Evolutionary conservation across 164 flowering plant species (phyloP).

Genomic region (Berberis thunbergii): DNA sequence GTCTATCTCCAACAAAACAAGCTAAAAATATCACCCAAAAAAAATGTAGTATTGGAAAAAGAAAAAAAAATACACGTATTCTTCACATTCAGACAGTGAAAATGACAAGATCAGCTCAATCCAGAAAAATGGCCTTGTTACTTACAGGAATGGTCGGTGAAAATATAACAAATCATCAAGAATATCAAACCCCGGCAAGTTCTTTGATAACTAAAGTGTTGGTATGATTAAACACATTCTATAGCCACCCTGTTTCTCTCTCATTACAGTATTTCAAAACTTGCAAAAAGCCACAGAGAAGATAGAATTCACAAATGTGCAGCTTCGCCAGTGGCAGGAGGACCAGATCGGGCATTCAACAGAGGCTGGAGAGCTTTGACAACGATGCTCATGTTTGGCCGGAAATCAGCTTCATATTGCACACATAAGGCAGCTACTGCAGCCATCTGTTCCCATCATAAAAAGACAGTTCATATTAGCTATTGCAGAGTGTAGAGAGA

Average conservation of each 20-base stretch:
- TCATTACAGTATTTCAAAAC: neutral
- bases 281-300: neutral
- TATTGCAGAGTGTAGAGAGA: too few species aligned
- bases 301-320: conserved; percentile 24
- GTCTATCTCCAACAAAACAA: too few species aligned
- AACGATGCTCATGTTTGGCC: conserved; percentile 91
- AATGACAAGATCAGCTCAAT: too few species aligned
- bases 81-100: too few species aligned
- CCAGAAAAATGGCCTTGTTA: too few species aligned
- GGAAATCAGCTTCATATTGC: conserved; percentile 82
- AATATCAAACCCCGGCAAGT: neutral
- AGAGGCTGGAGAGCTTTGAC: conserved; percentile 81
- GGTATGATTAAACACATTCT: neutral
- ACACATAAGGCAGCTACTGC: conserved; percentile 88
- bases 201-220: neutral
- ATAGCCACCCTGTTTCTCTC: neutral
- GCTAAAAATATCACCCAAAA: too few species aligned
- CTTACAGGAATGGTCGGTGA: too few species aligned
- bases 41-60: too few species aligned
- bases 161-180: neutral
- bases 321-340: conserved; percentile 41
- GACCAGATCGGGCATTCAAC: conserved; percentile 50
- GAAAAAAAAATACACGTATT: too few species aligned
- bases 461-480: too few species aligned
- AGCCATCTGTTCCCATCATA: conserved; percentile 49